A percentile compares a stretch with the other conserved stretches of the same genome.
phyloP scores from a whole-genome alignment of 352 stramenopile genomes.

The Phytophthora colocasiae region DNA sequence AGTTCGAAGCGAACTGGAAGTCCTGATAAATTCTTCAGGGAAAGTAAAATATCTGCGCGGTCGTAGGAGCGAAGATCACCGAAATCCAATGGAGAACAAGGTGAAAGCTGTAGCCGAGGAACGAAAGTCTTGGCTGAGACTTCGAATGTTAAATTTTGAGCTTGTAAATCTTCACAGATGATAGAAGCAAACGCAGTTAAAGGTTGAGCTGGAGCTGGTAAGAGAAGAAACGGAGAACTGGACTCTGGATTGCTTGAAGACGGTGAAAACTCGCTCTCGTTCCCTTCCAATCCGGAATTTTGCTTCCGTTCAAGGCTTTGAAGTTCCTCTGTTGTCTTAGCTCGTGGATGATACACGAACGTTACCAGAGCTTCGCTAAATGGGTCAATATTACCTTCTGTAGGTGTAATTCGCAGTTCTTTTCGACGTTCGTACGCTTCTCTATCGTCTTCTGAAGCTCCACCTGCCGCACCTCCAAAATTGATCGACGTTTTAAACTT shows the following conservation, averaged over 20 bases:
- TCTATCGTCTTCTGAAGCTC: slow-evolving; percentile 58
- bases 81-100: slow-evolving; percentile 71
- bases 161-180: slow-evolving; percentile 66
- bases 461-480: slow-evolving; percentile 36
- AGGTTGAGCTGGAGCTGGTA: slow-evolving; percentile 29
- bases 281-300: background rate
- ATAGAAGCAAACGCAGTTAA: slow-evolving; percentile 81
- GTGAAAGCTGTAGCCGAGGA: slow-evolving; percentile 58
- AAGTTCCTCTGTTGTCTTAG: slow-evolving; percentile 44
- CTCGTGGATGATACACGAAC: slow-evolving; percentile 61
- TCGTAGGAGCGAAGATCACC: slow-evolving; percentile 83
- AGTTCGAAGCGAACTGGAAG: slow-evolving; percentile 75
- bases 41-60: slow-evolving; percentile 84
- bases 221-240: slow-evolving; percentile 24
- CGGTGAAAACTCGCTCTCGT: background rate
- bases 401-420: slow-evolving; percentile 66
- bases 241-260: slow-evolving; percentile 2
- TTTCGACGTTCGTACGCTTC: slow-evolving; percentile 73
- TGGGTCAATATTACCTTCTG: slow-evolving; percentile 67
- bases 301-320: slow-evolving; percentile 31
- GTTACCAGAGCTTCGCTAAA: slow-evolving; percentile 53
- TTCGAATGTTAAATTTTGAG: slow-evolving; percentile 82
- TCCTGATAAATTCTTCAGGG: slow-evolving; percentile 81
- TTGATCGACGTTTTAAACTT: slow-evolving; percentile 66
- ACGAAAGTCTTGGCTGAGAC: slow-evolving; percentile 66